Evolutionary conservation across 352 stramenopile genomes (phyloP), one percentile per base, ranked within the genome.

Genomic region (Pythium utonaiense): DNA sequence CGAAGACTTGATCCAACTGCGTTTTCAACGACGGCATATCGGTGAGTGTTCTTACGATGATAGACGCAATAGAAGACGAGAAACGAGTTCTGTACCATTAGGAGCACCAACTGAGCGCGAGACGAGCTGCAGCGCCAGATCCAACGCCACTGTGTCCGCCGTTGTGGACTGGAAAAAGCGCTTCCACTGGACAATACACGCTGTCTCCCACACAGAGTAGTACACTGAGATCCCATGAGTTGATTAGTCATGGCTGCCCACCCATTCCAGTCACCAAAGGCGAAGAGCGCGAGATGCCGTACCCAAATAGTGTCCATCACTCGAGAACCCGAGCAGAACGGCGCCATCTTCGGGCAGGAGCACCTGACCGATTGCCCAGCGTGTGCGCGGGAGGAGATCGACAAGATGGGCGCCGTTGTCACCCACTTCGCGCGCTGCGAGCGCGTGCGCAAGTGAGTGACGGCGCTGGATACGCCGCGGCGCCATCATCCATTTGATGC

Each of bases 271-370:
- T n/a, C 38, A 1, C 1, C 1, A 4, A 27, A 3, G 38, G 14
- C 38, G 6, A 24, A 19, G 17, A 45, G n/a, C 2, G 3, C 17
- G 1, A 17, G 27, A 8, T 13, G 7, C 71, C 73, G 36, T 54
- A 90, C 82, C 1, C 25, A 92, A 62, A 57, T 73, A 83, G 62
- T 80, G 67, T 45, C 82, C 82, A 53, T 90, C 80, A 51, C 72
- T 75, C 0, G 80, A 90, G 64, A 90, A 92, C 6, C 82, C 82
- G 24, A 92, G 61, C 21, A 92, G 51, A 17, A 88, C 75, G 34
- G 72, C 64, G 6, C 67, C 61, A 24, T 83, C 76, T 31, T 83
- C 74, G 3, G 63, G 68, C 12, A 59, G 49, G 42, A 87, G 56
- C n/a, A 83, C 75, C 38, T 78, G 66, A 0, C 44, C 38, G 30